These are phyloP conservation scores for Micractinium sp. DNA, from an alignment of 139 green algal species.

Conservation along the genomic window DNA sequence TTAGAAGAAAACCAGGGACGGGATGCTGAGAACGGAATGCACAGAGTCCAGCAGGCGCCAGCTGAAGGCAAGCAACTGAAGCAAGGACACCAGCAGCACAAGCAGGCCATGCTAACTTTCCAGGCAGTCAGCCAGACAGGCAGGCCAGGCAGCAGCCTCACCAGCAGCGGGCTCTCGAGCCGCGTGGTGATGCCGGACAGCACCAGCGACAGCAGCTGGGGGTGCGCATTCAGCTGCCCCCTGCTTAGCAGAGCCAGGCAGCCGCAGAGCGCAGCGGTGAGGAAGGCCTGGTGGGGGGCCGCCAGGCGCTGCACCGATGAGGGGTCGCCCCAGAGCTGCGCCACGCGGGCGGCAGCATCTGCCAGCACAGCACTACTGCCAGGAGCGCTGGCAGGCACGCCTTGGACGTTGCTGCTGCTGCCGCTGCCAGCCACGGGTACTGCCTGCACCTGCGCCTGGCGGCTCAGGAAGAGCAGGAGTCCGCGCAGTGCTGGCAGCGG, in stretches of 20 bases:
- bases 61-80: not conserved
- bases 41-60: not conserved
- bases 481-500: conserved; percentile 8
- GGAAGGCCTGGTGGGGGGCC: conserved; percentile 62
- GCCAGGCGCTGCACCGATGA: conserved; percentile 39
- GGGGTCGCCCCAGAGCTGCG: conserved; percentile 55
- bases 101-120: not conserved
- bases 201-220: conserved; percentile 48
- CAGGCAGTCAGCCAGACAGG: not conserved
- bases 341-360: conserved; percentile 27
- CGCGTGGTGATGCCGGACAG: conserved; percentile 61
- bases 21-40: not conserved
- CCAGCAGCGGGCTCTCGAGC: conserved; percentile 59
- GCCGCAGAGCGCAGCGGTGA: conserved; percentile 45
- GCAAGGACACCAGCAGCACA: not conserved
- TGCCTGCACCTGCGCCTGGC: conserved; percentile 5
- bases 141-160: not conserved
- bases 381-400: not conserved
- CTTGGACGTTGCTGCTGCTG: not conserved
- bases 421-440: not conserved
- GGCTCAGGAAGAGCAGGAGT: conserved; percentile 31
- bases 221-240: conserved; percentile 33
- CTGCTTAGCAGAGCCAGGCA: conserved; percentile 27
- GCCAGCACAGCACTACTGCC: conserved; percentile 23
- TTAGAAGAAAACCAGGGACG: not conserved